phyloP scores from a whole-genome alignment of 257 asterid genomes.

The Ligustrum vulgare region DNA sequence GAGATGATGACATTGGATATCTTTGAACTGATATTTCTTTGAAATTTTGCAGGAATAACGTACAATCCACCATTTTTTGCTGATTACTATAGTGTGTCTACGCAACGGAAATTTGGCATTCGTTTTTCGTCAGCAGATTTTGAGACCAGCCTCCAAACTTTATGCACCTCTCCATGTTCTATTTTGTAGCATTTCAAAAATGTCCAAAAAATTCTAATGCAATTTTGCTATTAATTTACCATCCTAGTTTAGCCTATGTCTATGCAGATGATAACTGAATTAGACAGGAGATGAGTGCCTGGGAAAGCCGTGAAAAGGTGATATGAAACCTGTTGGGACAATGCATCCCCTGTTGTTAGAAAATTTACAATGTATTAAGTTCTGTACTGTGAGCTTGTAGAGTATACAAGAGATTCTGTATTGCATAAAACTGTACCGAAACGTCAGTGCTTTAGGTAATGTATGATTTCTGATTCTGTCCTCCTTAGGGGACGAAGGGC shows the following conservation, averaged over 20 bases:
- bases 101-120: not conserved
- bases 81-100: not conserved
- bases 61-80: not conserved
- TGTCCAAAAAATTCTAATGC: not conserved
- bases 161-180: not conserved
- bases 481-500: not conserved
- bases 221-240: not conserved
- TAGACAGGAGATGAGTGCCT: not conserved
- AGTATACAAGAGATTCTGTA: not conserved
- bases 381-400: not conserved
- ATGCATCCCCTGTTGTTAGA: not conserved
- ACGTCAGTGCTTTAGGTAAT: not conserved
- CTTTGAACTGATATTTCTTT: not conserved
- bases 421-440: not conserved
- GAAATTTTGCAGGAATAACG: not conserved
- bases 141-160: not conserved
- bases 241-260: not conserved
- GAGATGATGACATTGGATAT: not conserved
- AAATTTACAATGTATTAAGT: not conserved
- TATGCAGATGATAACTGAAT: not conserved
- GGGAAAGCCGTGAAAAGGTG: not conserved
- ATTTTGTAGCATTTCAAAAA: not conserved
- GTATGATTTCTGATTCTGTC: not conserved
- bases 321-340: not conserved
- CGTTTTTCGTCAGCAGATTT: not conserved